phyloP scores from a whole-genome alignment of 495 filamentous ascomycete species.

The Tuber calosporum region DNA sequence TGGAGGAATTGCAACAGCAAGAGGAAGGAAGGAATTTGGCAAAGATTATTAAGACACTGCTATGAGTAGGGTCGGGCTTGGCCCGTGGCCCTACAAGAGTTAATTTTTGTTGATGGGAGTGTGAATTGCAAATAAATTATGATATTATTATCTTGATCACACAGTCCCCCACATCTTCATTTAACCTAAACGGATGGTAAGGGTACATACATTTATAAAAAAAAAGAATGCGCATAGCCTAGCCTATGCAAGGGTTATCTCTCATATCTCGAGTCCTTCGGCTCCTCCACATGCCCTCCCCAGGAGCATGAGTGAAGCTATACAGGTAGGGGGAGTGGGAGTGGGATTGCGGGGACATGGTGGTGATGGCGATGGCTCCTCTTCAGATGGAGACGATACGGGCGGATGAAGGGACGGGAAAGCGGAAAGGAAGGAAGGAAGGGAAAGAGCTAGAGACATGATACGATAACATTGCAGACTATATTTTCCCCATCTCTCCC shows the following conservation, averaged over 20 bases:
- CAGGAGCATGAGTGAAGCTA: conserved; percentile 42
- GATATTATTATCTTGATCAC: no score
- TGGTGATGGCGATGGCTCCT: not conserved
- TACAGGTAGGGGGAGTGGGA: conserved; percentile 29
- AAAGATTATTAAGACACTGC: not conserved
- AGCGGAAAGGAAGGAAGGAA: not conserved
- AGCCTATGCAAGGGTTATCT: not conserved
- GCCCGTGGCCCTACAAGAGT: no score
- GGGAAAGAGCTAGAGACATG: conserved; percentile 2
- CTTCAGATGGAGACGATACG: not conserved
- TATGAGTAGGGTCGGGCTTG: not conserved
- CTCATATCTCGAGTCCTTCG: not conserved
- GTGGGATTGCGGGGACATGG: not conserved
- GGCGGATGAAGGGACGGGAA: not conserved
- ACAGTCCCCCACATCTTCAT: no score
- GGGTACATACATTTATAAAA: no score
- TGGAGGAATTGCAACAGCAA: not conserved
- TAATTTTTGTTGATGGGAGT: no score
- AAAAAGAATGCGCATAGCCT: no score
- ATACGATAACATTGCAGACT: not conserved
- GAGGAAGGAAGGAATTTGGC: not conserved
- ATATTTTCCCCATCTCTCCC: not conserved
- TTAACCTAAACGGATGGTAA: no score
- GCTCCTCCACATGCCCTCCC: conserved; percentile 43
- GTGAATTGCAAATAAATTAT: no score